Base-by-base conservation (phyloP, 73 alveolate species). In the Uronychia setigera region DNA sequence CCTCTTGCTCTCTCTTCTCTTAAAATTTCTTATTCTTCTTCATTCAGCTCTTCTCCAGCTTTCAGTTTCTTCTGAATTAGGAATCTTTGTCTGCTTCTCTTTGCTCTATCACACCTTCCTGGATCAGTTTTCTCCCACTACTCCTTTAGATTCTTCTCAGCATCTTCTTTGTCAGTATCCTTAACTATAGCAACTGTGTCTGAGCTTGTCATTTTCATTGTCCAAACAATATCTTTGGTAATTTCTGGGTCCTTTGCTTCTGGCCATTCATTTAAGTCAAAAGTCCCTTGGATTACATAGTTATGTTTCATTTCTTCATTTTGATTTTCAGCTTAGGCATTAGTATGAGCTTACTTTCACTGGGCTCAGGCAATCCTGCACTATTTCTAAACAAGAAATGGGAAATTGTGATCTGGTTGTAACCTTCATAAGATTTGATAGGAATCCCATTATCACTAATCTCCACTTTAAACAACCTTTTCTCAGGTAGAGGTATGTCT, bases 41-140 rank as follows among this genome's bases (percentile, higher is more conserved):
- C 98, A 74, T 95, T 88, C 35, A 98, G 87, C 80, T 87, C 91
- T 80, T 90, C 98, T 29, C 98, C 99, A 29, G 78, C 88, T 79
- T 85, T 88, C 77, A 85, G 94, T 93, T 93, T 97, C 83, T 80
- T 76, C 84, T 95, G 86, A 29, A 95, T 81, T 29, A 97, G 60
- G 87, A 82, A 98, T 91, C 95, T 91, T 67, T 80, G 86, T 85
- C 99, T 88, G 31, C 98, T 84, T 29, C 86, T 93, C 88, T 98
- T 98, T 0, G 99, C 99, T 80, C 94, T 96, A 78, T 92, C 99
- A 74, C 98, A 98, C 74, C 99, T 91, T 29, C 99, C 99, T 9
- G 99, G 99, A 67, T 98, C 99, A 35, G 92, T 92, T 46, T 91
- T 95, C 90, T 98, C 99, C 99, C 99, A 98, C 19, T 95, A 86